These are phyloP conservation scores for Echium plantagineum DNA, from an alignment of 257 asterid species.

Conservation along the genomic window DNA sequence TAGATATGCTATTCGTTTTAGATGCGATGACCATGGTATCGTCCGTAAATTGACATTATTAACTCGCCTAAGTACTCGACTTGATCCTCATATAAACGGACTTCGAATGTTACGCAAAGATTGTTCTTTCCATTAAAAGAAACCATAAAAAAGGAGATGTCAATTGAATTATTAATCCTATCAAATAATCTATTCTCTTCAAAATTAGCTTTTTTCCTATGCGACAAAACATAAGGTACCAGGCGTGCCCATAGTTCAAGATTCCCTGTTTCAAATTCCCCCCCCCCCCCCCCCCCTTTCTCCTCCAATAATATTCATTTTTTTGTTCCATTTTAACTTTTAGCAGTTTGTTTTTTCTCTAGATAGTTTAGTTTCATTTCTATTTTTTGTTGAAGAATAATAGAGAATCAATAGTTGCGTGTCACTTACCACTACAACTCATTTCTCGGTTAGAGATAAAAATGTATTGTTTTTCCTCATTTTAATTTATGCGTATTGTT, in stretches of 20 bases:
- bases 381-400: no score
- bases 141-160: conserved; percentile 3
- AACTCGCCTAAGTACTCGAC: background rate
- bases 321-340: background rate
- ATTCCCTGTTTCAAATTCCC: background rate
- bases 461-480: background rate
- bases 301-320: background rate
- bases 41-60: background rate
- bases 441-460: no score
- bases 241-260: conserved; percentile 68
- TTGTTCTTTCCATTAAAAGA: conserved; percentile 6
- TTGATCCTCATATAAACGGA: no score
- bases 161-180: background rate
- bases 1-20: background rate
- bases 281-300: background rate
- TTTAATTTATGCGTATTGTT: background rate
- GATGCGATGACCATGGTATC: background rate
- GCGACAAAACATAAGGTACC: conserved; percentile 58
- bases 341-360: background rate
- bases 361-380: background rate
- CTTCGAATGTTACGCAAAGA: no score
- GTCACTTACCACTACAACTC: no score
- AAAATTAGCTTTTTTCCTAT: conserved; percentile 27
- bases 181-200: conserved; percentile 11
- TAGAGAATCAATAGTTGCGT: no score